Conservation (phyloP, 139 green algal genomes). For the Nannochloris sp. region DNA sequence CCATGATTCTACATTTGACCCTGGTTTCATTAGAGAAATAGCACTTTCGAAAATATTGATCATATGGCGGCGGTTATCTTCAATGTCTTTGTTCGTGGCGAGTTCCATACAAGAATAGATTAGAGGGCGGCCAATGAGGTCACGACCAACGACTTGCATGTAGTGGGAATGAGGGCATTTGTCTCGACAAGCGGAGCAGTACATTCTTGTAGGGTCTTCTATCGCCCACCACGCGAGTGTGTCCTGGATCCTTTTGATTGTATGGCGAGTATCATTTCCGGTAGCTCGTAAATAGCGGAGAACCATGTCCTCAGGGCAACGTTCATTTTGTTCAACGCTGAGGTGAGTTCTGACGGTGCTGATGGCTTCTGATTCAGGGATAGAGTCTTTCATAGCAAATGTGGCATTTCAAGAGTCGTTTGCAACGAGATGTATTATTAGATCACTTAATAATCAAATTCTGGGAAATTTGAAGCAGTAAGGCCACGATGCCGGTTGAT, state of each 20-base stretch:
- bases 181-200: conserved; percentile 42
- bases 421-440: no score
- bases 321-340: neutral
- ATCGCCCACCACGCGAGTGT: conserved; percentile 45
- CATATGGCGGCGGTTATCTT: conserved; percentile 63
- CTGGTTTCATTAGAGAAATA: conserved; percentile 42
- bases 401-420: no score
- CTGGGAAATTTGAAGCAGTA: no score
- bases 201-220: conserved; percentile 35
- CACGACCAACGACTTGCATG: conserved; percentile 56
- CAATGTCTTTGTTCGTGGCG: conserved; percentile 36
- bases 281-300: neutral
- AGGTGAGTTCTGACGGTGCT: neutral
- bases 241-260: conserved; percentile 40
- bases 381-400: neutral
- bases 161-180: conserved; percentile 46
- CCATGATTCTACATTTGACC: conserved; percentile 53
- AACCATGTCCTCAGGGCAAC: conserved; percentile 4
- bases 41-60: conserved; percentile 51
- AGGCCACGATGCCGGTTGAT: no score
- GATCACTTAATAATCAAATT: no score
- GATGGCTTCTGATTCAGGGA: no score
- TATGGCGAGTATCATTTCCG: neutral
- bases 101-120: conserved; percentile 65
- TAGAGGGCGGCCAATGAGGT: conserved; percentile 37